Evolutionary conservation across 805 yeast genomes (phyloP), one percentile per base, ranked within the genome.

Genomic region (Nakazawaea ernobii): DNA sequence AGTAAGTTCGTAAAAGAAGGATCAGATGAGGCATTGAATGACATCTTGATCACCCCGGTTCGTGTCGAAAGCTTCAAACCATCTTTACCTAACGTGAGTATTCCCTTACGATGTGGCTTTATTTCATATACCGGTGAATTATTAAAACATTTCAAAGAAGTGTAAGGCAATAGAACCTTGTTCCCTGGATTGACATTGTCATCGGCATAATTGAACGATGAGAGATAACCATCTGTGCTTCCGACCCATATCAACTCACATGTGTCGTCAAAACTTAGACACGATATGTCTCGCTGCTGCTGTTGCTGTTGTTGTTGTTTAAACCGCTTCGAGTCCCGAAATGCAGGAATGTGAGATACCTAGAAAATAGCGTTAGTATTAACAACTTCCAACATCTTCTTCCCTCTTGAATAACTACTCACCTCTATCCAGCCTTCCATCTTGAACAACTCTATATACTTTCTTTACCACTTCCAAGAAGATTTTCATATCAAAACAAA

Each of bases 171-270:
- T 42, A 82, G 63, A 9, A 69, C 66, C 9, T 73, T 69, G 10
- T 77, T 82, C 28, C 66, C 67, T 14, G 11, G 45, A 9, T 11
- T 10, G 9, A 30, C 6, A 15, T 17, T 4, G 14, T 46, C 41
- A 4, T 48, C 50, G 8, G 43, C 28, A n/a, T 39, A 39, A 26
- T 39, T 43, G 46, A 55, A 71, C 1, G 75, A 67, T 4, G 70
- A 63, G 0, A 73, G 57, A 39, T 71, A 63, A 4, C 91, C 86
- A 35, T 69, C 72, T 1, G 78, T 62, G 59, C 87, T 94, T 14
- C 95, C 96, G 1, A 83, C 73, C 98, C 98, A 92, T 1, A 91
- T 60, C 39, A 94, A 68, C 55, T 91, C 94, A 50, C 81, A 77
- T n/a, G 74, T 66, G 33, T 73, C 74, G 65, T 91, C 97, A 61